A percentile compares a stretch with the other conserved stretches of the same genome.
Conservation (phyloP, 139 green algal genomes). For the Tetradesmus lagerheimii region DNA sequence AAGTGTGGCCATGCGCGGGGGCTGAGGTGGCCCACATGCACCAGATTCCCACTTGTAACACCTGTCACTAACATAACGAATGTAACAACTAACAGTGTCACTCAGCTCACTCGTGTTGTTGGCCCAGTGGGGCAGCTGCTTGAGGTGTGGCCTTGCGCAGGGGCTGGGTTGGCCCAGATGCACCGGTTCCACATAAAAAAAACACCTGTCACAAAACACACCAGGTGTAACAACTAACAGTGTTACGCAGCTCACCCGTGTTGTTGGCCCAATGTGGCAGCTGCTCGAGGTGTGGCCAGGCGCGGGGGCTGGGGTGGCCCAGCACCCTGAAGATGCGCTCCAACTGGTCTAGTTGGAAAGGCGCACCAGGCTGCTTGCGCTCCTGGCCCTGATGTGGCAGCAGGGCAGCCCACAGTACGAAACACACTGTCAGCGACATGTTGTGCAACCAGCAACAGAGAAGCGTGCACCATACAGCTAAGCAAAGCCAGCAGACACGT, state of each 20-base stretch:
- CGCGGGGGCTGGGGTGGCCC: constrained; percentile 62
- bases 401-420: not conserved
- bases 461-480: too few relatives aligned
- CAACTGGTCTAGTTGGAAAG: constrained; percentile 45
- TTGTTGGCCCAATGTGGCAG: constrained; percentile 76
- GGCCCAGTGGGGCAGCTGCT: constrained; percentile 71
- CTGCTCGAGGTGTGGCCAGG: constrained; percentile 66
- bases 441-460: too few relatives aligned
- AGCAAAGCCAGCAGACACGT: too few relatives aligned
- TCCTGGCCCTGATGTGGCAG: constrained; percentile 57
- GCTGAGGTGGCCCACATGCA: constrained; percentile 63
- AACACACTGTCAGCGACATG: too few relatives aligned
- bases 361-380: constrained; percentile 58
- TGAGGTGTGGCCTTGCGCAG: constrained; percentile 62
- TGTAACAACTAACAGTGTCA: not conserved
- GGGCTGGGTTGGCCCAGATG: constrained; percentile 19
- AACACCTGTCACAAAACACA: too few relatives aligned
- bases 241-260: constrained; percentile 48
- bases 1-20: constrained; percentile 62
- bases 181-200: too few relatives aligned
- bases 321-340: constrained; percentile 67
- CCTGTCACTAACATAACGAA: too few relatives aligned
- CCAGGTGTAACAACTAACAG: not conserved
- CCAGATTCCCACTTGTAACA: too few relatives aligned
- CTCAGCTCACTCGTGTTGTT: constrained; percentile 59